Evolutionary conservation across 2,329 filamentous ascomycete species (phyloP).

Genomic region (Monosporascus ibericus): DNA sequence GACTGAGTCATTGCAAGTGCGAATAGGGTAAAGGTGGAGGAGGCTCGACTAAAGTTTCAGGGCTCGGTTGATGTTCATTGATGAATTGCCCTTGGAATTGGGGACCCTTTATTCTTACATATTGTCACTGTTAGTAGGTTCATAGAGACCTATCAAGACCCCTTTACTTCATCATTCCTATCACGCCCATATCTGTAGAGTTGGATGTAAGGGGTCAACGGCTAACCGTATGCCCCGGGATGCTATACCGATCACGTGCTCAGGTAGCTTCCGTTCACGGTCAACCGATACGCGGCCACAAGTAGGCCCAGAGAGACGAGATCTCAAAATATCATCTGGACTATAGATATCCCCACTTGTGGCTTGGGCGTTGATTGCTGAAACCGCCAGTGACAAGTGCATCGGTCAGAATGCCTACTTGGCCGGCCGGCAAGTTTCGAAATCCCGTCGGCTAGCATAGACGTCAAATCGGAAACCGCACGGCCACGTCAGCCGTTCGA

Average conservation of each 20-base stretch:
- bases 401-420: background rate
- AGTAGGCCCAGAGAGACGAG: too few relatives aligned
- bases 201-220: background rate
- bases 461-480: background rate
- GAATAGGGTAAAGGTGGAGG: conserved; percentile 1
- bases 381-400: background rate
- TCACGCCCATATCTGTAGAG: background rate
- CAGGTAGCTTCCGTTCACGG: background rate
- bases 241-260: background rate
- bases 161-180: background rate
- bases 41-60: background rate
- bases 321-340: too few relatives aligned
- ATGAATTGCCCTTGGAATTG: background rate
- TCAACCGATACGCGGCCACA: too few relatives aligned
- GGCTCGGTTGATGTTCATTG: background rate
- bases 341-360: too few relatives aligned
- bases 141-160: background rate
- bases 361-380: too few relatives aligned
- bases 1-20: conserved; percentile 16
- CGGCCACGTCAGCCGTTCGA: background rate
- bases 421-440: background rate
- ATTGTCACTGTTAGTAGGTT: background rate
- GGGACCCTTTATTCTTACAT: background rate
- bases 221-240: background rate
- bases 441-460: background rate